Evolutionary conservation across 1,139 yeast species (phyloP), one percentile per base, ranked within the genome.

Genomic region (Pichia sp.): DNA sequence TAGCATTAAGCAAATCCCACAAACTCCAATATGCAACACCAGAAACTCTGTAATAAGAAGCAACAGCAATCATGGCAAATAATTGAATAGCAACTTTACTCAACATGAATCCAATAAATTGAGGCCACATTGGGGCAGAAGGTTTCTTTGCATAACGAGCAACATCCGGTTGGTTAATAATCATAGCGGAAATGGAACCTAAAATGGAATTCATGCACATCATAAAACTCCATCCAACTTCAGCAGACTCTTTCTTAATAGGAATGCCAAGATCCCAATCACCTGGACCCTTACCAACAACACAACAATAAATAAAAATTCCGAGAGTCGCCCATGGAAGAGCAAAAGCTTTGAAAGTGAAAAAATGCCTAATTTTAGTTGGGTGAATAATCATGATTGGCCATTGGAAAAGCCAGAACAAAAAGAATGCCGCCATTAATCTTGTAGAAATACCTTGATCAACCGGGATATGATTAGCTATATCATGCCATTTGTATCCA

Each of bases 281-380:
- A 32, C 74, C 74, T 7, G 66, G 64, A 21, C 72, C 72, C 31
- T 61, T 61, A 18, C 57, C 59, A 8, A 43, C 47, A 8, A 47
- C 46, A 33, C 52, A 49, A 35, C 59, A 53, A 38, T 53, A 56
- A n/a, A 51, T 44, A 21, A 54, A 47, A 51, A 70, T 62, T 17
- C 73, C 72, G 42, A 68, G 35, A 61, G 70, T 66, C 12, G 71
- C 65, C 44, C 64, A 60, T 42, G 69, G 67, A 39, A 67, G 59
- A 8, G 59, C 55, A n/a, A 59, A 43, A 36, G 69, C 67, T 19
- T 71, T 61, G 34, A 55, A 40, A 30, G 67, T 66, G 44, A 68
- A 52, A 14, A 63, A 55, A 31, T 53, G 54, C 48, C 68, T 66
- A 49, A 68, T 59, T 30, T 58, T 61, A 43, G 62, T 59, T 18